phyloP scores from a whole-genome alignment of 176 grass and related monocot genomes.

The Leersia perrieri region DNA sequence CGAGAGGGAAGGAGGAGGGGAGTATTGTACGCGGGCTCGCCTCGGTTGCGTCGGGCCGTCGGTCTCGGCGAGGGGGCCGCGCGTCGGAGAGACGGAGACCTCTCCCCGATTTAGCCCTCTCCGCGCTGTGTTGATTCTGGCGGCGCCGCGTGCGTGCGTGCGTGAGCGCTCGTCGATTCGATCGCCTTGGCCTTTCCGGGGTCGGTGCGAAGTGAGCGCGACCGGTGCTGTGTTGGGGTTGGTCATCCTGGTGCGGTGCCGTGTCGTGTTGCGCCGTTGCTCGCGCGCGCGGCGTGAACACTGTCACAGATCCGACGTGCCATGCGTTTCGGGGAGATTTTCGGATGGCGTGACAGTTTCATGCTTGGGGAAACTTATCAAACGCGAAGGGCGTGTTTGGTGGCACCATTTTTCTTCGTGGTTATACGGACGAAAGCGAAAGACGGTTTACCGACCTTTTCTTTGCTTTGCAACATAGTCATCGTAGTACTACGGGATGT shows the following conservation, averaged over 20 bases:
- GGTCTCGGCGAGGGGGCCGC: constrained; percentile 36
- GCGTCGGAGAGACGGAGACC: constrained; percentile 2
- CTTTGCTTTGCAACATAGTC: not conserved
- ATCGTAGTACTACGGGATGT: too few species aligned
- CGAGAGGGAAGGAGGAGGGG: not conserved
- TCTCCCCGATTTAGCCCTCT: not conserved
- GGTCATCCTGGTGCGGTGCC: not conserved
- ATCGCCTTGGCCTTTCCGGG: not conserved
- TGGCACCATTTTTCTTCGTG: not conserved
- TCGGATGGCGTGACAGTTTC: not conserved
- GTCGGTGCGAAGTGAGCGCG: not conserved
- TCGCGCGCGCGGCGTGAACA: too few species aligned
- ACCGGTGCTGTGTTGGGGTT: not conserved
- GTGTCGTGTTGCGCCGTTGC: not conserved
- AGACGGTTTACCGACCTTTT: not conserved
- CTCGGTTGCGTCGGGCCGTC: constrained; percentile 27
- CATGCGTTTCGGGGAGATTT: not conserved
- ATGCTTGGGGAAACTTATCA: not conserved
- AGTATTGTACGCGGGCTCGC: not conserved
- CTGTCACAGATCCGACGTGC: not conserved
- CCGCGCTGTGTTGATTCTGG: not conserved
- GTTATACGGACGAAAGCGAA: not conserved
- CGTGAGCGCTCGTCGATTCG: not conserved
- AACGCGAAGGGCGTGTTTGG: not conserved
- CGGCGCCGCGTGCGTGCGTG: not conserved